Evolutionary conservation across 2,329 filamentous ascomycete genomes (phyloP).

Genomic region (Ceratocystis harringtonii): DNA sequence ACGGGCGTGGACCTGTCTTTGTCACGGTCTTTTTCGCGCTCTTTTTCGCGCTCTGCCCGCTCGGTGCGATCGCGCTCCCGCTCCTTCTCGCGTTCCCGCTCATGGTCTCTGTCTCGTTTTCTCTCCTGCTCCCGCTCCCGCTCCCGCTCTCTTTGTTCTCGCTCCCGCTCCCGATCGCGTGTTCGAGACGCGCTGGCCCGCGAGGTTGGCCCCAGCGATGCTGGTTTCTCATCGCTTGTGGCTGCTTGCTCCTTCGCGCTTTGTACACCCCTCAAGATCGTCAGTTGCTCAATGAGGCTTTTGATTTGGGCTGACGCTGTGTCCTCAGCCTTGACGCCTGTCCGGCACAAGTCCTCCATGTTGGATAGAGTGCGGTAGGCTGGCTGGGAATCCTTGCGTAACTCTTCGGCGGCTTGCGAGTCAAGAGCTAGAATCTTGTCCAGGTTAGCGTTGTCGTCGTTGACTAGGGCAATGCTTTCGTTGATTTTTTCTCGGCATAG

Average conservation of each 20-base stretch:
- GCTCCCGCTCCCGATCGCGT: slow-evolving; percentile 15
- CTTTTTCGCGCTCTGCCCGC: slow-evolving; percentile 18
- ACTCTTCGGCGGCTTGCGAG: slow-evolving; percentile 28
- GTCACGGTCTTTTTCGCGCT: slow-evolving; percentile 19
- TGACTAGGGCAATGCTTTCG: slow-evolving; percentile 29
- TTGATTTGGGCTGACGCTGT: slow-evolving; percentile 27
- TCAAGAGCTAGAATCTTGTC: slow-evolving; percentile 28
- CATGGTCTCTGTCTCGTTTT: slow-evolving; percentile 1
- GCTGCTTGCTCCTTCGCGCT: slow-evolving; percentile 29
- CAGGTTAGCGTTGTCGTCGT: slow-evolving; percentile 30
- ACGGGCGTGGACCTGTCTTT: slow-evolving; percentile 19
- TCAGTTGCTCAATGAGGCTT: slow-evolving; percentile 29
- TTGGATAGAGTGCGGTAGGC: slow-evolving; percentile 24
- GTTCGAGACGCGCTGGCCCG: slow-evolving; percentile 12
- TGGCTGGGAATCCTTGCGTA: slow-evolving; percentile 24
- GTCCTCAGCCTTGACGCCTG: slow-evolving; percentile 30
- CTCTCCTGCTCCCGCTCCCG: slow-evolving; percentile 8
- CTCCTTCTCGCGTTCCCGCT: slow-evolving; percentile 6
- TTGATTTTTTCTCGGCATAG: slow-evolving; percentile 27
- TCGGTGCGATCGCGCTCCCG: background rate
- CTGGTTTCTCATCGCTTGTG: slow-evolving; percentile 4
- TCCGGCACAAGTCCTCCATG: slow-evolving; percentile 31
- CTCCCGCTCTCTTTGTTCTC: slow-evolving; percentile 4
- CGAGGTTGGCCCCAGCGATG: background rate
- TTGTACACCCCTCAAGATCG: slow-evolving; percentile 30